Conservation (phyloP, 805 yeast genomes). For the Metschnikowia picachoensis region DNA sequence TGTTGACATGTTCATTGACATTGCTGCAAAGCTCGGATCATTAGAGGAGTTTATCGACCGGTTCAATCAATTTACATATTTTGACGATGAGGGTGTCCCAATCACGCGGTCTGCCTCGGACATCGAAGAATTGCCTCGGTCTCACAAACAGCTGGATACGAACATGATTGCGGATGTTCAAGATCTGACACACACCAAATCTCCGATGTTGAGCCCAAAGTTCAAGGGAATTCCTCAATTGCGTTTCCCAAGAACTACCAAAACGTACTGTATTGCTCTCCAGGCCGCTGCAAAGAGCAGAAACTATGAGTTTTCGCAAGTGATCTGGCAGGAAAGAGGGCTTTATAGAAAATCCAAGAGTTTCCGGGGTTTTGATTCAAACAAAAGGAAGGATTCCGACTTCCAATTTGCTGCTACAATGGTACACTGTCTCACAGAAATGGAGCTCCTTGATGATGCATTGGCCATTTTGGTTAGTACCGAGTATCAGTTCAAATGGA, state of each 20-base stretch:
- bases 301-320: slow-evolving; percentile 55
- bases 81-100: slow-evolving; percentile 20
- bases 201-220: slow-evolving; percentile 19
- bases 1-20: slow-evolving; percentile 50
- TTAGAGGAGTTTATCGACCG: slow-evolving; percentile 34
- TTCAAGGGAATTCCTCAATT: background rate
- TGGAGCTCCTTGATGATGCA: slow-evolving; percentile 65
- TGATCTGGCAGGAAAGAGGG: slow-evolving; percentile 80
- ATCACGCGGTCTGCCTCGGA: background rate
- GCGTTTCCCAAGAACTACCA: slow-evolving; percentile 30
- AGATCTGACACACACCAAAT: slow-evolving; percentile 13
- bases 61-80: slow-evolving; percentile 25
- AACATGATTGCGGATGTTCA: slow-evolving; percentile 2
- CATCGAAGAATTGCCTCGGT: background rate
- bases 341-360: slow-evolving; percentile 50
- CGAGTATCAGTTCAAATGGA: slow-evolving; percentile 69
- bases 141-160: background rate
- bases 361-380: slow-evolving; percentile 42
- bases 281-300: slow-evolving; percentile 60
- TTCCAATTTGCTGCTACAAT: slow-evolving; percentile 70
- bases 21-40: slow-evolving; percentile 36
- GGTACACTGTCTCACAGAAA: slow-evolving; percentile 54
- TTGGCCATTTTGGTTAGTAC: slow-evolving; percentile 64
- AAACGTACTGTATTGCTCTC: slow-evolving; percentile 57
- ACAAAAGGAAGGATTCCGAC: slow-evolving; percentile 45